Conservation (phyloP, 192 early-diverging fungal genomes). For the Backusella tuberculispora region DNA sequence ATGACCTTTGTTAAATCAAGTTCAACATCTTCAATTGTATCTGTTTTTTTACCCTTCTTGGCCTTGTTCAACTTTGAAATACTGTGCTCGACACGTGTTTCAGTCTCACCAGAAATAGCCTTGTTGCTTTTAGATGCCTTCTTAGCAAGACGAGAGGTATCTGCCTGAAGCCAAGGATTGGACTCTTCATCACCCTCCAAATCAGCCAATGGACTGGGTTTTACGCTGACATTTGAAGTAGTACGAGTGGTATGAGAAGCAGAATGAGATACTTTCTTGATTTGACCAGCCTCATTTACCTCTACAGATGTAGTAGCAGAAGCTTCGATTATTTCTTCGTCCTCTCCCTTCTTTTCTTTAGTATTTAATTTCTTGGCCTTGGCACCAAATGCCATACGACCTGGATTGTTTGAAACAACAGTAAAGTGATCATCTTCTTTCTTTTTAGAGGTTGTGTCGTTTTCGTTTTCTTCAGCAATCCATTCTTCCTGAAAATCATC, state of each 20-base stretch:
- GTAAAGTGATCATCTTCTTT: constrained; percentile 35
- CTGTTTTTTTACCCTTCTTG: constrained; percentile 33
- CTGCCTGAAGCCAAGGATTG: constrained; percentile 83
- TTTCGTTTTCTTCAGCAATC: constrained; percentile 42
- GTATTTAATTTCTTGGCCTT: constrained; percentile 13
- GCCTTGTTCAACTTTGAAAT: constrained; percentile 67
- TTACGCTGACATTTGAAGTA: constrained; percentile 48
- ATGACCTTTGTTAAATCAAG: constrained; percentile 71
- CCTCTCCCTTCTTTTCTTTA: background rate
- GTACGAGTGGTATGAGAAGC: constrained; percentile 57
- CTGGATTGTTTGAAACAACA: constrained; percentile 53
- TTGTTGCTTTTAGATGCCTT: constrained; percentile 61
- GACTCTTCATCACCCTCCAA: constrained; percentile 26
- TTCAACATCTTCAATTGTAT: constrained; percentile 62
- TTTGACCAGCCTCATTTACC: constrained; percentile 56
- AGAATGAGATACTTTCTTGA: constrained; percentile 54
- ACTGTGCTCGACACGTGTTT: constrained; percentile 66
- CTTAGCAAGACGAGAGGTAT: constrained; percentile 52
- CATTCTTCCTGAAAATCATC: constrained; percentile 56
- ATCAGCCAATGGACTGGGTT: constrained; percentile 33
- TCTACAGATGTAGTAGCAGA: constrained; percentile 27
- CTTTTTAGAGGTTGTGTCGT: constrained; percentile 33
- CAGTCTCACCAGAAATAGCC: constrained; percentile 49
- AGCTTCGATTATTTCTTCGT: background rate
- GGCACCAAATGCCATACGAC: constrained; percentile 66